A percentile compares a stretch with the other conserved stretches of the same genome.
Evolutionary conservation across 1,284 basidiomycete genomes (phyloP).

Genomic region (Moesziomyces sp.): DNA sequence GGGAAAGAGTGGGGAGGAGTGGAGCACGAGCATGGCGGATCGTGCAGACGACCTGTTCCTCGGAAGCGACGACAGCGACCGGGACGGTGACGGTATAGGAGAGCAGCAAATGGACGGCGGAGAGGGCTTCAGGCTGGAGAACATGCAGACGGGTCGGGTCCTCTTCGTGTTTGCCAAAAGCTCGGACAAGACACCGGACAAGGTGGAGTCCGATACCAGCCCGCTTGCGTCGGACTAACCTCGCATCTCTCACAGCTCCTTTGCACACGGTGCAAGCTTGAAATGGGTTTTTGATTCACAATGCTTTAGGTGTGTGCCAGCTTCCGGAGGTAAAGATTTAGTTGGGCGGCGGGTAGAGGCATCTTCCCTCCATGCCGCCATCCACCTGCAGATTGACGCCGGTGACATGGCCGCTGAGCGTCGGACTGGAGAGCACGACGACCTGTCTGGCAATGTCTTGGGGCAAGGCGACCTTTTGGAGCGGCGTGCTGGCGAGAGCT

Average conservation of each 20-base stretch:
- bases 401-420: conserved; percentile 77
- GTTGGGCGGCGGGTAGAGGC: conserved; percentile 39
- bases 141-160: conserved; percentile 34
- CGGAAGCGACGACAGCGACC: conserved; percentile 4
- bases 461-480: conserved; percentile 77
- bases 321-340: not conserved
- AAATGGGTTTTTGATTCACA: too few species aligned
- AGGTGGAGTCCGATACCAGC: conserved; percentile 5
- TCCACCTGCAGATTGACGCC: conserved; percentile 79
- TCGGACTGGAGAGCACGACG: conserved; percentile 74
- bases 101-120: not conserved
- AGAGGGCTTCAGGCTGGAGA: conserved; percentile 20
- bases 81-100: not conserved
- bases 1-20: conserved; percentile 9
- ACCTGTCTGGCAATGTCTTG: conserved; percentile 77
- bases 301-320: too few species aligned
- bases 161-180: conserved; percentile 49
- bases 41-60: conserved; percentile 32
- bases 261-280: too few species aligned
- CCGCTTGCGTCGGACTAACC: conserved; percentile 9
- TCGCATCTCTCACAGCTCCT: not conserved
- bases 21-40: conserved; percentile 32
- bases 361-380: conserved; percentile 80
- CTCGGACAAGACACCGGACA: conserved; percentile 22
- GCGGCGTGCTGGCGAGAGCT: conserved; percentile 74